These are phyloP conservation scores for Dendrostoma leiphaemia DNA, from an alignment of 2,329 filamentous ascomycete genomes.

Conservation along the genomic window DNA sequence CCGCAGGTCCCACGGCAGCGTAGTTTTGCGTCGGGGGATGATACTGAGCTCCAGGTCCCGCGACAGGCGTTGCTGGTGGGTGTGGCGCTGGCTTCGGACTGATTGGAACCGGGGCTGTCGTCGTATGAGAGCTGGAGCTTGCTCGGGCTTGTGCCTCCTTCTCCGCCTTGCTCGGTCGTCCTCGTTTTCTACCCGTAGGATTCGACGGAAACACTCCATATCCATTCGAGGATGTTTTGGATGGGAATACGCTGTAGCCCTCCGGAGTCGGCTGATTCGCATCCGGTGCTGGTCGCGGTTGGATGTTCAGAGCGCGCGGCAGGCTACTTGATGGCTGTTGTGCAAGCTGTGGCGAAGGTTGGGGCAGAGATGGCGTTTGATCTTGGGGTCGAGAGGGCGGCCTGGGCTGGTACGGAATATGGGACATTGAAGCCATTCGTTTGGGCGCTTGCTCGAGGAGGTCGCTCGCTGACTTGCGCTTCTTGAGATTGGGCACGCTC, in stretches of 20 bases:
- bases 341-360: constrained; percentile 1
- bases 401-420: constrained; percentile 16
- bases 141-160: constrained; percentile 27
- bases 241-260: constrained; percentile 12
- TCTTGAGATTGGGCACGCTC: constrained; percentile 24
- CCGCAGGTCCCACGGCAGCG: background rate
- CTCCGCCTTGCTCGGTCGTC: constrained; percentile 33
- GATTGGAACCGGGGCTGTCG: constrained; percentile 23
- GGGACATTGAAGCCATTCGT: constrained; percentile 25
- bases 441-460: constrained; percentile 29
- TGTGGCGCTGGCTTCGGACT: constrained; percentile 18
- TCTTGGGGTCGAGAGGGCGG: constrained; percentile 8
- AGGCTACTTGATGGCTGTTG: constrained; percentile 11
- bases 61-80: background rate
- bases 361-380: constrained; percentile 5
- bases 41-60: background rate
- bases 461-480: constrained; percentile 32
- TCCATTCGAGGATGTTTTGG: constrained; percentile 19
- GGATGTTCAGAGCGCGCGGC: constrained; percentile 25
- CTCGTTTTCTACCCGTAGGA: constrained; percentile 28
- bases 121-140: constrained; percentile 20
- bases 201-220: constrained; percentile 17
- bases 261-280: constrained; percentile 18
- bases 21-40: background rate
- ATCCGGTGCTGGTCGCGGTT: constrained; percentile 29